Evolutionary conservation across 1,284 basidiomycete species (phyloP).

Genomic region (Ceratobasidium papillatum): DNA sequence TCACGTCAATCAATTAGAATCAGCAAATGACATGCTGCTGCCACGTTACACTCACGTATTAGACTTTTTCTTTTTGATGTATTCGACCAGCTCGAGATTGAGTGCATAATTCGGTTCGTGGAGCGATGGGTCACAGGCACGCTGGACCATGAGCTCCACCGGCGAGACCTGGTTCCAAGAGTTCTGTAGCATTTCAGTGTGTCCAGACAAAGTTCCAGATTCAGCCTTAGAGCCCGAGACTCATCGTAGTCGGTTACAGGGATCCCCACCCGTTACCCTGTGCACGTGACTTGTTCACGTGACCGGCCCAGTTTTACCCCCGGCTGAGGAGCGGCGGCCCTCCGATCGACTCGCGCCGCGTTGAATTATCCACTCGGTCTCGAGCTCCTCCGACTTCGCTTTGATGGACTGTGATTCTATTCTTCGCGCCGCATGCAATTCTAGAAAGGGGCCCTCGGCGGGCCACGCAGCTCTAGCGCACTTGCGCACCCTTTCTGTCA

Average conservation of each 20-base stretch:
- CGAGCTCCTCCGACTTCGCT: constrained; percentile 1
- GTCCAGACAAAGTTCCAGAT: constrained; percentile 24
- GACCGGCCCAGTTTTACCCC: constrained; percentile 23
- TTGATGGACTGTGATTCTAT: constrained; percentile 15
- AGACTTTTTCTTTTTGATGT: constrained; percentile 94
- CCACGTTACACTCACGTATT: constrained; percentile 76
- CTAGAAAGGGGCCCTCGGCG: constrained; percentile 14
- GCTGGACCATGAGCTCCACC: constrained; percentile 74
- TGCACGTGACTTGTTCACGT: constrained; percentile 23
- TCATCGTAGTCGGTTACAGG: constrained; percentile 7
- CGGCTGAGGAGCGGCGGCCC: constrained; percentile 22
- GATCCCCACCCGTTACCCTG: constrained; percentile 22
- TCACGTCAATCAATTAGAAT: constrained; percentile 21
- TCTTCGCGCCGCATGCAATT: background rate
- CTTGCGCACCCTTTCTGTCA: background rate
- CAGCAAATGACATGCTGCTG: background rate
- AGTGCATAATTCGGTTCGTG: constrained; percentile 91
- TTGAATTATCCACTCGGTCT: constrained; percentile 14
- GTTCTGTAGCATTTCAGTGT: constrained; percentile 43
- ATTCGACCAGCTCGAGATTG: constrained; percentile 93
- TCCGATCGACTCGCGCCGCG: background rate
- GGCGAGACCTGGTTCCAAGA: constrained; percentile 57
- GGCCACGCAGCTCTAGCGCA: background rate
- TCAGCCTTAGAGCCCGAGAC: background rate
- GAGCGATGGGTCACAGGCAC: constrained; percentile 88